Percentiles rank a stretch among this genome's conserved stretches.
Evolutionary conservation across 805 yeast species (phyloP).

Genomic region (Suhomyces tanzawaensis): DNA sequence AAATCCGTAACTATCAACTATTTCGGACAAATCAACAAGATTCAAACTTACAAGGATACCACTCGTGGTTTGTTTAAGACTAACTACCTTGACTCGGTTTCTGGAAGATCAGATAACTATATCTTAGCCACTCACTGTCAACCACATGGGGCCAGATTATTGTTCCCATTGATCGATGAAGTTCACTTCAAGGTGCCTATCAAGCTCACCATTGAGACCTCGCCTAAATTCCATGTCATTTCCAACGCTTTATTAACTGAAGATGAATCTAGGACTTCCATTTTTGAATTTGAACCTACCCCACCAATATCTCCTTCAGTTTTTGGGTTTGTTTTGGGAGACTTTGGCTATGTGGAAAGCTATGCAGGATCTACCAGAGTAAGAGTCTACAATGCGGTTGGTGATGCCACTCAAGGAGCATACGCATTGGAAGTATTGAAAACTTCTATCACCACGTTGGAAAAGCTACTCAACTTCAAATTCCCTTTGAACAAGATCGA

Average conservation of each 20-base stretch:
- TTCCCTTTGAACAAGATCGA: constrained; percentile 69
- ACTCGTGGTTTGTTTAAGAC: constrained; percentile 71
- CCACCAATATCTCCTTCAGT: constrained; percentile 62
- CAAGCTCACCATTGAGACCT: constrained; percentile 47
- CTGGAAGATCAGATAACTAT: constrained; percentile 49
- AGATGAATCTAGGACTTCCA: constrained; percentile 16
- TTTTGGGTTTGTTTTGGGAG: constrained; percentile 70
- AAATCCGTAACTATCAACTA: constrained; percentile 32
- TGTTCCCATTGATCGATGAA: constrained; percentile 74
- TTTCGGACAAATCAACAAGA: constrained; percentile 50
- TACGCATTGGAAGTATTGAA: constrained; percentile 51
- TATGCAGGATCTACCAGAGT: constrained; percentile 35
- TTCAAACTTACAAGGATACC: constrained; percentile 51
- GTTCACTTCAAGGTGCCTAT: constrained; percentile 52
- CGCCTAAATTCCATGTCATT: constrained; percentile 45
- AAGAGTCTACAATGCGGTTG: constrained; percentile 54
- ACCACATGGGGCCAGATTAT: constrained; percentile 58
- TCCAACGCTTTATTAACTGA: constrained; percentile 44
- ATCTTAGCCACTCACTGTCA: constrained; percentile 71
- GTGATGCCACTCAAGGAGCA: constrained; percentile 45
- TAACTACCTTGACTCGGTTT: constrained; percentile 50
- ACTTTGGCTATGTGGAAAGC: constrained; percentile 52
- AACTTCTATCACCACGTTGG: constrained; percentile 48
- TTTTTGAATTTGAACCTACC: constrained; percentile 48
- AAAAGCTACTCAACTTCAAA: constrained; percentile 37